Evolutionary conservation across 2,329 filamentous ascomycete genomes (phyloP).

Genomic region (Alternaria longipes): DNA sequence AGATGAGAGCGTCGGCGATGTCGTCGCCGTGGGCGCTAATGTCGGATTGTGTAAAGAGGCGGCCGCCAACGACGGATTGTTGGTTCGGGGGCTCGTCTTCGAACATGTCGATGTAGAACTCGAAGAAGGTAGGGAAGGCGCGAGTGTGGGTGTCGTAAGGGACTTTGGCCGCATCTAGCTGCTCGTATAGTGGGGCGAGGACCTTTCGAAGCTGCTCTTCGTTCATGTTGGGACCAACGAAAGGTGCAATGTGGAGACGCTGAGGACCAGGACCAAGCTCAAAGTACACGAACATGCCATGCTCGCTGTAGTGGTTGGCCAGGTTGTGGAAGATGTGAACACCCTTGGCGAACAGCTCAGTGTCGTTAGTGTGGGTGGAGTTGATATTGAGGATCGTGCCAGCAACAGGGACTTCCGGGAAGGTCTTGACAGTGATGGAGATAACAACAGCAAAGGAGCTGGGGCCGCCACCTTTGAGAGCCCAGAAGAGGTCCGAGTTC

Average conservation of each 20-base stretch:
- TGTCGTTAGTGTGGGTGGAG: slow-evolving; percentile 47
- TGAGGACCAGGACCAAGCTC: slow-evolving; percentile 38
- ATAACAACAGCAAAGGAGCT: slow-evolving; percentile 44
- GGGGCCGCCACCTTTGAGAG: slow-evolving; percentile 47
- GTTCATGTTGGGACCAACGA: slow-evolving; percentile 47
- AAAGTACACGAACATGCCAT: slow-evolving; percentile 51
- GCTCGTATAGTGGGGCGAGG: slow-evolving; percentile 39
- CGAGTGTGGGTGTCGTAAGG: slow-evolving; percentile 42
- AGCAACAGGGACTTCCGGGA: slow-evolving; percentile 45
- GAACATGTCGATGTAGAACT: slow-evolving; percentile 50
- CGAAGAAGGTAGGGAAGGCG: slow-evolving; percentile 48
- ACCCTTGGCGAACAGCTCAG: slow-evolving; percentile 37
- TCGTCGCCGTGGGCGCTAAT: slow-evolving; percentile 34
- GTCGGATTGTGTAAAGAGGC: slow-evolving; percentile 44
- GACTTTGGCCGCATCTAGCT: slow-evolving; percentile 42
- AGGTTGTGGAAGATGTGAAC: slow-evolving; percentile 47
- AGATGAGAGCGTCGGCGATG: slow-evolving; percentile 39
- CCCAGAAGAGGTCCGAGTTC: slow-evolving; percentile 52
- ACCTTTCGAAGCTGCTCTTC: slow-evolving; percentile 36
- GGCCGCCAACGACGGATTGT: slow-evolving; percentile 44
- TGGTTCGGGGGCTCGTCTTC: slow-evolving; percentile 45
- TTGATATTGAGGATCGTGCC: slow-evolving; percentile 49
- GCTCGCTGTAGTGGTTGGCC: slow-evolving; percentile 43
- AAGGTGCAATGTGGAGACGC: slow-evolving; percentile 44
- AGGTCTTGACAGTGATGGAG: slow-evolving; percentile 46